Percentiles rank a stretch among this genome's conserved stretches.
Evolutionary conservation across 2,329 filamentous ascomycete species (phyloP).

Genomic region (Ascosphaera pollenicola): DNA sequence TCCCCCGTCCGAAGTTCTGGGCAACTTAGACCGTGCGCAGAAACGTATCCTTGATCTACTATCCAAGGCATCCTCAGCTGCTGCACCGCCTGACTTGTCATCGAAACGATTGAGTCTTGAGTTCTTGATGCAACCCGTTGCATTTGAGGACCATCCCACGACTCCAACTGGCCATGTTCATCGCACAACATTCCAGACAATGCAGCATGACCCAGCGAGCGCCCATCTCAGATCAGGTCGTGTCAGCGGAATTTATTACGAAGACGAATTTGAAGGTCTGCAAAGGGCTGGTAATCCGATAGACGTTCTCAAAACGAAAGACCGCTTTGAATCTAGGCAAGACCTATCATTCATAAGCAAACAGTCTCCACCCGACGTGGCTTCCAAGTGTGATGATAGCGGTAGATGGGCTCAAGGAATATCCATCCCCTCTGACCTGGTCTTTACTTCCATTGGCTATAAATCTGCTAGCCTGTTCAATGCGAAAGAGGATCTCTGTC

Average conservation of each 20-base stretch:
- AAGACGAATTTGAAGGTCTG: no score
- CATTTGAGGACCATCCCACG: constrained; percentile 19
- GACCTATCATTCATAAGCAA: no score
- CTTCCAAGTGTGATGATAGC: constrained; percentile 6
- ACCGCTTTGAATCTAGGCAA: no score
- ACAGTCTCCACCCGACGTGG: no score
- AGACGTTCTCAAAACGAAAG: no score
- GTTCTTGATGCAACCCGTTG: constrained; percentile 53
- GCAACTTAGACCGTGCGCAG: constrained; percentile 50
- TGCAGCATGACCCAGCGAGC: constrained; percentile 24
- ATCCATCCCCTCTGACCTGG: constrained; percentile 42
- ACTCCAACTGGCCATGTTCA: constrained; percentile 30
- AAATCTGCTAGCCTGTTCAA: constrained; percentile 58
- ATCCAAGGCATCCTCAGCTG: not conserved
- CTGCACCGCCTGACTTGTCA: not conserved
- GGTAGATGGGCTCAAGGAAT: constrained; percentile 6
- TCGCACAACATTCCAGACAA: constrained; percentile 43
- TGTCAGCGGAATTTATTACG: no score
- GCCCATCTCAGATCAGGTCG: constrained; percentile 24
- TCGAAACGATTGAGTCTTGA: constrained; percentile 28
- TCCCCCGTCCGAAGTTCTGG: constrained; percentile 36
- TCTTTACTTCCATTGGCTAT: constrained; percentile 92
- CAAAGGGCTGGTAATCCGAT: no score
- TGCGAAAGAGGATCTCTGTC: constrained; percentile 41
- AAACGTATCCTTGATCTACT: constrained; percentile 64